Conservation (phyloP, 2,329 filamentous ascomycete species). For the Aspergillus sp. region DNA sequence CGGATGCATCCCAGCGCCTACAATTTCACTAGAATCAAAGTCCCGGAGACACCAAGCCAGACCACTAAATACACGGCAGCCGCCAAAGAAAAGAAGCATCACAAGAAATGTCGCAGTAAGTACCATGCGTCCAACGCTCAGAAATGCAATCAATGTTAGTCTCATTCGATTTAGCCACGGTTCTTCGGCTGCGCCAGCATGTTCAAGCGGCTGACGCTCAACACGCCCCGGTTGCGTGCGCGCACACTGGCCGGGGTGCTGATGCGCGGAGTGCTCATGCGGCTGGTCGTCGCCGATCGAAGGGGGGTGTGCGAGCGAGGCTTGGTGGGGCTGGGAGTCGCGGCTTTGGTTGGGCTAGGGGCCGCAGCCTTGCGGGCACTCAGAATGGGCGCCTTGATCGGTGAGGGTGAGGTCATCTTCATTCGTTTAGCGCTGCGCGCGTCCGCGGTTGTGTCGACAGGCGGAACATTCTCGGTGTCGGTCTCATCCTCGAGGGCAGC, state of each 20-base stretch:
- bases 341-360: conserved; percentile 9
- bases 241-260: conserved; percentile 35
- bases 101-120: conserved; percentile 4
- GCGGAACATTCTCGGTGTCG: conserved; percentile 37
- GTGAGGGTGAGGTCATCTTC: conserved; percentile 34
- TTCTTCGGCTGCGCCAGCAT: conserved; percentile 51
- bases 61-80: not conserved
- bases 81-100: conserved; percentile 4
- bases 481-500: conserved; percentile 34
- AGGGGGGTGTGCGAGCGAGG: conserved; percentile 35
- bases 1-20: not conserved
- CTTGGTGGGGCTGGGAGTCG: conserved; percentile 38
- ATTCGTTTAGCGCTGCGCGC: conserved; percentile 40
- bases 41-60: not conserved
- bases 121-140: conserved; percentile 11
- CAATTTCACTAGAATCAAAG: not conserved
- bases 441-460: conserved; percentile 24
- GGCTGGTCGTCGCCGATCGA: conserved; percentile 24
- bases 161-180: conserved; percentile 27
- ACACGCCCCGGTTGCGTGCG: conserved; percentile 32
- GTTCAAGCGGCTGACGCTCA: conserved; percentile 51
- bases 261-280: conserved; percentile 26
- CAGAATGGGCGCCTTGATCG: conserved; percentile 13
- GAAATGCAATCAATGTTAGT: conserved; percentile 13
- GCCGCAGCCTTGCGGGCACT: not conserved